Base-by-base conservation (phyloP, 805 yeast genomes). In the Hanseniaspora hatyaiensis region DNA sequence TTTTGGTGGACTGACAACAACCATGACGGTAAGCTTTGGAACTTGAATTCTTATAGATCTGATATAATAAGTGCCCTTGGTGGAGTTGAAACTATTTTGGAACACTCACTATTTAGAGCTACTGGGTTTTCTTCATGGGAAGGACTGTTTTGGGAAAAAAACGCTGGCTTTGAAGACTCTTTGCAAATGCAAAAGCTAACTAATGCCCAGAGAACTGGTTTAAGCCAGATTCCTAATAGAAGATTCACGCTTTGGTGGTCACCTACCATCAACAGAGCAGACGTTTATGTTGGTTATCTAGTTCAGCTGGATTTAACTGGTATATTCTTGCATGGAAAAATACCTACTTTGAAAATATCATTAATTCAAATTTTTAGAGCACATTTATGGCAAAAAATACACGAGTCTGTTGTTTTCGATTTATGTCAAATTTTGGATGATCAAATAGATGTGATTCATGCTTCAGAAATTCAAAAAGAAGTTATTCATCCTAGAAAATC, bases 221-320 rank as follows among this genome's bases (percentile, higher is more conserved):
- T 92, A 54, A 84, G 94, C 59, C 99, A 92, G 66, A 89, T 92
- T 58, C 99, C 99, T 3, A 92, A 92, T 60, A 80, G 99, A 61
- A 74, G 99, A 39, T 92, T 92, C 60, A 92, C 98, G 0, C 67
- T 92, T 26, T 92, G 99, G 99, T 92, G 99, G 99, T 87, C 96
- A 0, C 99, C 99, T 5, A 92, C 99, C 0, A 92, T 92, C 57
- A 92, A 92, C 59, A 75, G 99, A 53, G 98, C 98, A 5, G 92
- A 92, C 59, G 97, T 92, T 22, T 92, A 92, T 59, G 96, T 92
- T 50, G 99, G 99, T 23, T 92, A 92, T 67, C 70, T 88, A 58
- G 98, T 92, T 24, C 99, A 92, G 61, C 70, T 92, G 38, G 99
- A 92, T 64, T 68, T 92, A 59, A 92, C 99, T 0, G 99, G 98